These are phyloP conservation scores for Metschnikowia shivogae DNA, from an alignment of 805 yeast genomes.

Conservation along the genomic window DNA sequence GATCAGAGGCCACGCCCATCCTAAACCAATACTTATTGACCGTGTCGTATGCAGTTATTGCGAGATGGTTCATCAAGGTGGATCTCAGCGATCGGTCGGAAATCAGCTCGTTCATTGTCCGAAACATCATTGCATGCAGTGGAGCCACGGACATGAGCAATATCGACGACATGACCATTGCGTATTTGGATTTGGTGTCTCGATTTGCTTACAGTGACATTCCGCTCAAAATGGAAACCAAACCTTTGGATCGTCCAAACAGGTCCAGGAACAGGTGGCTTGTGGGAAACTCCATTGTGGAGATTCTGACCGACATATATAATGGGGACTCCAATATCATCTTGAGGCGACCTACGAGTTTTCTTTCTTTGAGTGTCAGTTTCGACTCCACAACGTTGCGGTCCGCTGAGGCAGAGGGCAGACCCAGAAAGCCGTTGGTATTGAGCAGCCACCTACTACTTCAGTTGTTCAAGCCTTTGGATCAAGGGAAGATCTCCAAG, in stretches of 20 bases:
- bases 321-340: slow-evolving; percentile 51
- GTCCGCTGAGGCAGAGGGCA: slow-evolving; percentile 5
- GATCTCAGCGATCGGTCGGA: slow-evolving; percentile 53
- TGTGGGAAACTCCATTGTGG: slow-evolving; percentile 52
- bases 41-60: slow-evolving; percentile 63
- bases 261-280: slow-evolving; percentile 47
- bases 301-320: slow-evolving; percentile 49
- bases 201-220: slow-evolving; percentile 64
- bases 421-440: slow-evolving; percentile 12
- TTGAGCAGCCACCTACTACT: slow-evolving; percentile 44
- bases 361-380: slow-evolving; percentile 40
- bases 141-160: slow-evolving; percentile 20
- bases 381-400: slow-evolving; percentile 6
- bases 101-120: slow-evolving; percentile 59
- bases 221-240: slow-evolving; percentile 45
- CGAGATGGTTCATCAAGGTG: slow-evolving; percentile 69
- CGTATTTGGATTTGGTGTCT: slow-evolving; percentile 62
- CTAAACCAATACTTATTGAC: slow-evolving; percentile 58
- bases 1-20: slow-evolving; percentile 42
- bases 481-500: slow-evolving; percentile 25
- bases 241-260: slow-evolving; percentile 3
- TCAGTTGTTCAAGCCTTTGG: slow-evolving; percentile 48
- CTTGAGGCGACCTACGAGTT: slow-evolving; percentile 55
- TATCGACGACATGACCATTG: slow-evolving; percentile 52
- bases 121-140: slow-evolving; percentile 43